phyloP scores from a whole-genome alignment of 257 asterid species.

The Fraxinus cuspidata region DNA sequence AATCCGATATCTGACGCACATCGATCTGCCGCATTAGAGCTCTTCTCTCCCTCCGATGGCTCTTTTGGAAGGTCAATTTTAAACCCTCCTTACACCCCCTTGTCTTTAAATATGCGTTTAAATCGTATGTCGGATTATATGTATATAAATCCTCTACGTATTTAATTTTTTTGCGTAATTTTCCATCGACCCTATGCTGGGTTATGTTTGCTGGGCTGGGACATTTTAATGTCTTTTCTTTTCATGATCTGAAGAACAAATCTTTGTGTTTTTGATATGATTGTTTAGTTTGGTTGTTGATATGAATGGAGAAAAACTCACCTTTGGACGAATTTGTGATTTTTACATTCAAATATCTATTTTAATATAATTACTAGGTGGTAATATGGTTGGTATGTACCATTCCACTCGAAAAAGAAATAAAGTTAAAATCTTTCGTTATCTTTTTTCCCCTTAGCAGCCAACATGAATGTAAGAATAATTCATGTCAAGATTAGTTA shows the following conservation, averaged over 20 bases:
- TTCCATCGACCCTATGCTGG: background rate
- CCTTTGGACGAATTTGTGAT: background rate
- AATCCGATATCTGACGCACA: slow-evolving; percentile 73
- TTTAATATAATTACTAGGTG: background rate
- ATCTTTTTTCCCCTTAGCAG: background rate
- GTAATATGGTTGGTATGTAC: background rate
- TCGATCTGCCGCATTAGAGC: slow-evolving; percentile 87
- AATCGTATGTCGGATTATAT: background rate
- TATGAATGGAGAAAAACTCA: background rate
- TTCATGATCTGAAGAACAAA: slow-evolving; percentile 4
- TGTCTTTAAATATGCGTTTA: background rate
- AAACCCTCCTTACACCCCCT: slow-evolving; percentile 48
- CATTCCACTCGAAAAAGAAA: background rate
- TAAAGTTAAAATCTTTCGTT: background rate
- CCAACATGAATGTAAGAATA: background rate
- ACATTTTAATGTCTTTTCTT: background rate
- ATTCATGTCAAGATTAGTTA: background rate
- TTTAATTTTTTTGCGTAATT: background rate
- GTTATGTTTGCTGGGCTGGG: background rate
- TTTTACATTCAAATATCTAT: background rate
- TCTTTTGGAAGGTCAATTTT: slow-evolving; percentile 62
- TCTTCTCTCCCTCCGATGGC: slow-evolving; percentile 56
- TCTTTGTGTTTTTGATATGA: slow-evolving; percentile 1
- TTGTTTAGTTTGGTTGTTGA: background rate
- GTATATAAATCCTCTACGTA: background rate